Conservation (phyloP, 2,329 filamentous ascomycete genomes). For the Chaetomiaceae sp. region DNA sequence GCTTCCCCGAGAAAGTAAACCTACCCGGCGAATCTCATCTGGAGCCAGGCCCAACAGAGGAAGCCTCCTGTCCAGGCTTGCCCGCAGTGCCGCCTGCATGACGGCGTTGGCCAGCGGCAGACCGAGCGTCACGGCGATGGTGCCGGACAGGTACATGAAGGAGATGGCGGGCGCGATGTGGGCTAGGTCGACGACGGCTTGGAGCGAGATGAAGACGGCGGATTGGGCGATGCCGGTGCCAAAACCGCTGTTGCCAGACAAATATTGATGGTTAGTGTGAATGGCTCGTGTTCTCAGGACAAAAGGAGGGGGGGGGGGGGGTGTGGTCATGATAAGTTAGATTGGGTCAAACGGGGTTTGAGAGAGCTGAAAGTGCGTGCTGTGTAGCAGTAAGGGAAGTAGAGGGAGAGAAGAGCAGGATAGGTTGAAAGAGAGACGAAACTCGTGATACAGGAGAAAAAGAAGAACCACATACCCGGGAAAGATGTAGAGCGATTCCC, state of each 20-base stretch:
- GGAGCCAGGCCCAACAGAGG: constrained; percentile 21
- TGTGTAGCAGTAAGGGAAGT: no score
- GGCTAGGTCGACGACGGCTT: constrained; percentile 33
- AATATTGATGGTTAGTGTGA: neutral
- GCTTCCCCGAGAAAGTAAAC: neutral
- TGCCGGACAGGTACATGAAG: constrained; percentile 34
- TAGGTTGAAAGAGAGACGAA: no score
- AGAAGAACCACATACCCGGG: no score
- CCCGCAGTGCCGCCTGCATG: constrained; percentile 26
- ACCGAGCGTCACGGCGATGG: constrained; percentile 35
- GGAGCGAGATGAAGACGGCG: constrained; percentile 38
- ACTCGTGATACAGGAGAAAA: no score
- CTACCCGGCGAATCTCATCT: constrained; percentile 21
- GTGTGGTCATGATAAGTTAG: no score
- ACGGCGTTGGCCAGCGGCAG: constrained; percentile 34
- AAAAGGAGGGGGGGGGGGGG: neutral
- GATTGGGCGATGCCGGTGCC: constrained; percentile 37
- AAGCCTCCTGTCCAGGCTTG: constrained; percentile 20
- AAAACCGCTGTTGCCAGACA: constrained; percentile 29
- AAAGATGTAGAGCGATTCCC: constrained; percentile 54
- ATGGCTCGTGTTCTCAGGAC: neutral
- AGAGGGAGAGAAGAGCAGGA: constrained; percentile 10
- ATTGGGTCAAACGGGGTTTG: no score
- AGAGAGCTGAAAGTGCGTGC: no score
- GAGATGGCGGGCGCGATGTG: constrained; percentile 38